These are phyloP conservation scores for Ophiostoma sp. DNA, from an alignment of 2,329 filamentous ascomycete genomes.

Conservation along the genomic window DNA sequence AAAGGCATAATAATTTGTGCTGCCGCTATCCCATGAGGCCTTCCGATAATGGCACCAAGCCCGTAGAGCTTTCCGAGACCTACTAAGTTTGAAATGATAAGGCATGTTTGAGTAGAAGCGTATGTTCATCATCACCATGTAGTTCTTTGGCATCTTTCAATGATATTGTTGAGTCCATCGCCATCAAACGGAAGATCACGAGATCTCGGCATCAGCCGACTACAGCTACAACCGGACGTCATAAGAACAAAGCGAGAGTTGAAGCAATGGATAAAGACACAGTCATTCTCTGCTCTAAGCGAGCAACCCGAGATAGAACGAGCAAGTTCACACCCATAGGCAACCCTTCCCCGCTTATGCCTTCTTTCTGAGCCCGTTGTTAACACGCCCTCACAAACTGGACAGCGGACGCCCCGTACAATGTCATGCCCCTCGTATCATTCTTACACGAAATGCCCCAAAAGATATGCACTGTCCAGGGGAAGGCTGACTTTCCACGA, in stretches of 20 bases:
- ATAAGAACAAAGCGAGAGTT: too few species aligned
- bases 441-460: background rate
- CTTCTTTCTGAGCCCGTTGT: background rate
- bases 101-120: too few species aligned
- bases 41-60: too few species aligned
- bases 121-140: too few species aligned
- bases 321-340: background rate
- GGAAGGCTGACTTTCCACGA: background rate
- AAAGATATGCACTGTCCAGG: slow-evolving; percentile 10
- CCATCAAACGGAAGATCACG: too few species aligned
- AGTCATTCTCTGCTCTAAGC: background rate
- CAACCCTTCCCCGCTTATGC: background rate
- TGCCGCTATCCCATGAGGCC: too few species aligned
- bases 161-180: too few species aligned
- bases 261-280: background rate
- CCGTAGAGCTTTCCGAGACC: too few species aligned
- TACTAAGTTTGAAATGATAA: too few species aligned
- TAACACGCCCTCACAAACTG: background rate
- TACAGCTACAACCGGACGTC: too few species aligned
- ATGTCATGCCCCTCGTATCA: background rate
- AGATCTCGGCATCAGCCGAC: background rate
- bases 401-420: background rate
- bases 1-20: too few species aligned
- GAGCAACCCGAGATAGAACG: background rate
- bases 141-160: too few species aligned